These are phyloP conservation scores for Exserohilum turcica DNA, from an alignment of 2,329 filamentous ascomycete genomes.

Conservation along the genomic window DNA sequence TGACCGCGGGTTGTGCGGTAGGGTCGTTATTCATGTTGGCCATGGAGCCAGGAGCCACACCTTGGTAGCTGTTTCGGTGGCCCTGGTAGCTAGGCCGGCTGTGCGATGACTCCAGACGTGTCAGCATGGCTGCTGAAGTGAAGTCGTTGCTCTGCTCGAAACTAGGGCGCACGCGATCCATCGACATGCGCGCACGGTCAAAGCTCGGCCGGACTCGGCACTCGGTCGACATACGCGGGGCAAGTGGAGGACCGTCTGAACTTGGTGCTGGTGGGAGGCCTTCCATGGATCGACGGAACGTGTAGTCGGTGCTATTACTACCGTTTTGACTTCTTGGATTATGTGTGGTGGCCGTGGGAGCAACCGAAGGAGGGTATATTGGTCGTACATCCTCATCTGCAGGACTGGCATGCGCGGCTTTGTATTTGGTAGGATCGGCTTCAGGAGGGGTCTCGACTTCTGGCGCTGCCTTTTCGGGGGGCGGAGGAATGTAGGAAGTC, in stretches of 20 bases:
- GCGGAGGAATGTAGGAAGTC: constrained; percentile 56
- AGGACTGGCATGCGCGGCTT: constrained; percentile 55
- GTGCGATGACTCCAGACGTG: constrained; percentile 74
- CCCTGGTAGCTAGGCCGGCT: constrained; percentile 38
- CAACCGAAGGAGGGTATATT: constrained; percentile 90
- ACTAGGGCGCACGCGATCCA: constrained; percentile 81
- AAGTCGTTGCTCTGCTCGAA: constrained; percentile 91
- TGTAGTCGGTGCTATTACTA: constrained; percentile 93
- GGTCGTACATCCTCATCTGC: constrained; percentile 84
- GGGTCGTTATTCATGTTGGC: constrained; percentile 1
- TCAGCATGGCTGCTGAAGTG: constrained; percentile 84
- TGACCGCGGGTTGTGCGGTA: constrained; percentile 22
- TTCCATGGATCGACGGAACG: constrained; percentile 53
- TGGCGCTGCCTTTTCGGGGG: constrained; percentile 52
- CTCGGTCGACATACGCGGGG: constrained; percentile 39
- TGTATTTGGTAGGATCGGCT: constrained; percentile 49
- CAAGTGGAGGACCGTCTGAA: constrained; percentile 37
- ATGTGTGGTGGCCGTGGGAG: constrained; percentile 69
- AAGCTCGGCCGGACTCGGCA: constrained; percentile 73
- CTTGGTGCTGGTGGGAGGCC: constrained; percentile 32
- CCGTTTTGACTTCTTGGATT: constrained; percentile 85
- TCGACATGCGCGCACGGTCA: constrained; percentile 82
- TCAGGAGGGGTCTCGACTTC: constrained; percentile 66
- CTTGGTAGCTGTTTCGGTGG: constrained; percentile 34
- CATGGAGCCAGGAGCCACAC: constrained; percentile 6